These are phyloP conservation scores for Amylocystis lapponica DNA, from an alignment of 768 basidiomycete genomes.

Conservation along the genomic window DNA sequence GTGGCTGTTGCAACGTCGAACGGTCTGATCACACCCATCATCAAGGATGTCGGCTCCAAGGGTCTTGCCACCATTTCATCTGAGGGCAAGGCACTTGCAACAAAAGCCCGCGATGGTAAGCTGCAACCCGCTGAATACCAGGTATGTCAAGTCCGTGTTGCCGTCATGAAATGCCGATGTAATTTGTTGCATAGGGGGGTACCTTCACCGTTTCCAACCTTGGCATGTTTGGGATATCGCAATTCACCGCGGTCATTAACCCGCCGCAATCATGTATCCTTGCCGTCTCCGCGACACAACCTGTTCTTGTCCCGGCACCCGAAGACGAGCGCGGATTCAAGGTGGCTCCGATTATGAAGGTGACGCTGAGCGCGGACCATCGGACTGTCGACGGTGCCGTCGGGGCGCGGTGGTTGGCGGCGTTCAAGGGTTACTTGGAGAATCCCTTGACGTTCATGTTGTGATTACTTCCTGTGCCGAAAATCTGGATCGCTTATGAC, in stretches of 20 bases:
- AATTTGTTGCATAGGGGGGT: constrained; percentile 58
- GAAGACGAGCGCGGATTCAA: constrained; percentile 95
- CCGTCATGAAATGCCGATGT: neutral
- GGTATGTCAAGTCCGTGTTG: constrained; percentile 36
- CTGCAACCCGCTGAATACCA: constrained; percentile 94
- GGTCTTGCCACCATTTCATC: constrained; percentile 90
- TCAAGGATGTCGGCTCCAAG: constrained; percentile 89
- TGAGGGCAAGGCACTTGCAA: constrained; percentile 88
- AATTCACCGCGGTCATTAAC: constrained; percentile 99
- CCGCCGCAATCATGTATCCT: constrained; percentile 97
- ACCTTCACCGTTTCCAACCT: constrained; percentile 99
- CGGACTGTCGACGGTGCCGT: constrained; percentile 95
- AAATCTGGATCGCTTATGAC: too few relatives aligned
- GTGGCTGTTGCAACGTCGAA: constrained; percentile 94
- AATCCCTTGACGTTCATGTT: constrained; percentile 97
- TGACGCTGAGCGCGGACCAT: constrained; percentile 92
- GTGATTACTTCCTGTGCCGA: constrained; percentile 43
- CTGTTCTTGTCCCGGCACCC: constrained; percentile 81
- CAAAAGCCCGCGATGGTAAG: constrained; percentile 96
- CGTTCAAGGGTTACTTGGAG: constrained; percentile 95
- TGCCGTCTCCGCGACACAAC: constrained; percentile 83
- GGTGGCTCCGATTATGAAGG: constrained; percentile 89
- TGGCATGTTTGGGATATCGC: constrained; percentile 93
- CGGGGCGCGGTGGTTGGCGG: constrained; percentile 85
- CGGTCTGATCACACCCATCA: constrained; percentile 95